Percentiles rank a stretch among this genome's conserved stretches.
Evolutionary conservation across 805 yeast species (phyloP).

Genomic region (Saturnispora hagleri): DNA sequence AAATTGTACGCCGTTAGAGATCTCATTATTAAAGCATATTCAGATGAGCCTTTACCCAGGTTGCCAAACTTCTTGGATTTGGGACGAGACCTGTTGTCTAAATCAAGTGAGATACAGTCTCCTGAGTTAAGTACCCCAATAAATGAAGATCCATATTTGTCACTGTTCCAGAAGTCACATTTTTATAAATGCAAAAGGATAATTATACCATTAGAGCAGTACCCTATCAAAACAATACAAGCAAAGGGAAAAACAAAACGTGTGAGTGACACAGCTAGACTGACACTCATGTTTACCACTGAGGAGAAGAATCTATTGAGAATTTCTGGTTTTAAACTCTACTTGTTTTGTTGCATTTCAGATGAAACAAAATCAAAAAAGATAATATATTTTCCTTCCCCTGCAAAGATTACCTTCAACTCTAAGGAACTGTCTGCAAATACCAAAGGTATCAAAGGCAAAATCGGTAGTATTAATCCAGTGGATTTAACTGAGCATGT

Average conservation of each 20-base stretch:
- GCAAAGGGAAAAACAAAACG: not conserved
- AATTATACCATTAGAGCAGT: slow-evolving; percentile 33
- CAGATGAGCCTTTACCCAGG: slow-evolving; percentile 7
- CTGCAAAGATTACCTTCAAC: slow-evolving; percentile 61
- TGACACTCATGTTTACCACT: slow-evolving; percentile 35
- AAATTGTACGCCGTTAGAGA: slow-evolving; percentile 38
- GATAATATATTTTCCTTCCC: slow-evolving; percentile 57
- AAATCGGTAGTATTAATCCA: slow-evolving; percentile 72
- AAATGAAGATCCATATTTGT: slow-evolving; percentile 26
- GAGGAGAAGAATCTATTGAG: slow-evolving; percentile 34
- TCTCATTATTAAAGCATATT: slow-evolving; percentile 31
- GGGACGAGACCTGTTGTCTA: not conserved
- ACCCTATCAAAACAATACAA: slow-evolving; percentile 1
- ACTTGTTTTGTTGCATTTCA: slow-evolving; percentile 46
- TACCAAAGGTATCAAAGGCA: slow-evolving; percentile 67
- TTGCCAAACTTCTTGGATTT: not conserved
- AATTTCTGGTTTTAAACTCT: slow-evolving; percentile 31
- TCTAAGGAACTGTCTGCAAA: slow-evolving; percentile 39
- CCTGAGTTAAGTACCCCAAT: not conserved
- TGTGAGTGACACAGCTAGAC: slow-evolving; percentile 23
- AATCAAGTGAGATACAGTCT: not conserved
- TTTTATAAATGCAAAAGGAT: slow-evolving; percentile 43
- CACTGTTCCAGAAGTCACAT: slow-evolving; percentile 40
- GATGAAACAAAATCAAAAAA: slow-evolving; percentile 18
- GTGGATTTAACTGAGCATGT: slow-evolving; percentile 58